Base-by-base conservation (phyloP, 208 protist species). In the Kentomonas sorsogonicus region DNA sequence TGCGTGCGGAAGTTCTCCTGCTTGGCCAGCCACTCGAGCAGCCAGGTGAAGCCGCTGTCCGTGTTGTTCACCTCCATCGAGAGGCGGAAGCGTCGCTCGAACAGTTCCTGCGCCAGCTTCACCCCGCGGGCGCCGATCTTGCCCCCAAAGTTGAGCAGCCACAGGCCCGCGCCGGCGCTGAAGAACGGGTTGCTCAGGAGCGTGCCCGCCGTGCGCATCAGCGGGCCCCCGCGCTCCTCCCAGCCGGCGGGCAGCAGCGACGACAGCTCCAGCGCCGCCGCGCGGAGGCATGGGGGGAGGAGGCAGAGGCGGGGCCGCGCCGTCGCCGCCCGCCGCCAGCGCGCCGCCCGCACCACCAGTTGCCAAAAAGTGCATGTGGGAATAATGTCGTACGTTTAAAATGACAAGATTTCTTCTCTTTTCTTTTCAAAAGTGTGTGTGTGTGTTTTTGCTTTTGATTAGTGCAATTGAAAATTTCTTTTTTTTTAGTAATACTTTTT, bases 161-260 rank as follows among this genome's bases (percentile, higher is more conserved):
- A 95, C 26, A 95, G 69, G 20, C 89, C 89, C 10, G 84, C 78
- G 45, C 89, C 89, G 13, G 86, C 89, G 60, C 79, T 86, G 72
- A 95, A 95, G 65, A 87, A 93, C 10, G 85, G 89, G 45, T 95
- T 95, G 59, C 67, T 74, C 56, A 86, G 58, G 39, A 91, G 40
- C 20, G 63, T 67, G 1, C 69, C 59, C 2, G 69, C 36, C 0
- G 74, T 79, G 25, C 72, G 69, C 6, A 66, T 61, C 44, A 86
- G 22, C 34, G 71, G 36, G 20, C 77, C 76, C 41, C 69, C 74
- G 11, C 69, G 62, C 34, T 72, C 56, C 18, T 73, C 72, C 83
- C 83, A 90, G 11, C 69, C 66, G 13, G 61, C 65, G 2, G 83
- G 83, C 11, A 90, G 58, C 13, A 90, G 70, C 3, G 78, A 58